Evolutionary conservation across 306 rosid species (phyloP), one percentile per base, ranked within the genome.

Genomic region (Luffa acutangula): DNA sequence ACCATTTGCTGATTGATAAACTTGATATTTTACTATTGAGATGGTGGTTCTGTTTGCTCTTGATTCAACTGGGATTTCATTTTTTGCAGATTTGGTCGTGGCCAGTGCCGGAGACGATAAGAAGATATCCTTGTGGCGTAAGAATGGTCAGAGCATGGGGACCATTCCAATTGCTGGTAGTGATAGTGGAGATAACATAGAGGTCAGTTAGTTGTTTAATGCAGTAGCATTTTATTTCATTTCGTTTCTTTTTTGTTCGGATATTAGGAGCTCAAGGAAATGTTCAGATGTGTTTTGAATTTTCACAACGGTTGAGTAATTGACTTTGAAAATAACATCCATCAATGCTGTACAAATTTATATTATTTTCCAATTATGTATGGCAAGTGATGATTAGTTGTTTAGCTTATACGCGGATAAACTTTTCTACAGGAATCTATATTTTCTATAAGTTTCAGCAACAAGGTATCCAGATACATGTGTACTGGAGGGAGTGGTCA

Each of bases 41-140:
- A n/a, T 9, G 51, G 7, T 54, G 39, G 12, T 64, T 41, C 12
- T 33, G 78, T 31, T 77, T 77, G 3, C 52, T 37, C 34, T 49
- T 64, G 43, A 34, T 72, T 75, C 49, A 59, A 58, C 58, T 74
- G 86, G 81, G 36, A 34, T 79, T 42, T 82, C 56, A 57, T 81
- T 77, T 77, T 9, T 58, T 48, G 62, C 86, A 96, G 99, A 96
- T 89, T 87, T 96, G 88, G 97, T 93, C 81, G 94, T 91, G 89
- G 99, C 96, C 51, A 91, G 99, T 87, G 98, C 96, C 63, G 99
- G 98, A 67, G 99, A 96, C 64, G 99, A 96, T 76, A 91, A 88
- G 91, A 91, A 87, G 97, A 93, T 96, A 77, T 96, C 98, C 0
- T 65, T 96, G 82, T 91, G 97, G 96, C 87, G 87, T 54, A 93